Evolutionary conservation across 306 rosid genomes (phyloP), one percentile per base, ranked within the genome.

Genomic region (Boehmeria nivea): DNA sequence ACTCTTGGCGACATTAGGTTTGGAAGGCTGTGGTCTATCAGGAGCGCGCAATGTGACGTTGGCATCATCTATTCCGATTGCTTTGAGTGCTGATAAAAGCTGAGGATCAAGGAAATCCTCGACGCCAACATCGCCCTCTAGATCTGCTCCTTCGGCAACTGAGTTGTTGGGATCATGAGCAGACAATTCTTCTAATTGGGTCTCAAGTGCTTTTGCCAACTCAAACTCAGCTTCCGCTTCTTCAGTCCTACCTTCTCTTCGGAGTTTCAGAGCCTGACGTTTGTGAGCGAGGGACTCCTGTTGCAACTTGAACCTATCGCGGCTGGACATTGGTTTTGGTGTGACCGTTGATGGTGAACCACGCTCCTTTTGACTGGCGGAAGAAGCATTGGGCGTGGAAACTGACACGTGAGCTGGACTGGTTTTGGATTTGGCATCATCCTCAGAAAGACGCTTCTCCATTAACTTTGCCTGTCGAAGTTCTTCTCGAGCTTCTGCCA

Each of bases 81-180:
- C 87, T 76, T 64, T 87, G 55, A 91, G 62, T 37, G 95, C 95
- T 40, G 95, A 81, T 19, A 91, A 61, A 62, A 87, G 82, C 51
- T 87, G 93, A 84, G 99, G 95, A 79, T 91, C 99, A 3, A 91
- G 97, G 72, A 86, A 77, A 71, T 86, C 99, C 76, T 87, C 99
- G 51, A 91, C 71, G 23, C 62, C 60, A 62, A 77, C 75, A 72
- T 78, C 84, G 36, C 71, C 84, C 12, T 43, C 68, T n/a, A n/a
- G n/a, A 10, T 74, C 63, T 52, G 72, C 87, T 59, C 45, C 51
- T 77, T 38, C 66, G 44, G 6, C 39, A 54, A 60, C 43, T 38
- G 70, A 44, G 28, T 55, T 73, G 20, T 45, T 34, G 43, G 83
- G 56, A 65, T 72, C 91, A 21, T 78, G 81, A 34, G 78, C 76